Conservation (phyloP, 352 stramenopile genomes). For the Pythium grandisporangium region DNA sequence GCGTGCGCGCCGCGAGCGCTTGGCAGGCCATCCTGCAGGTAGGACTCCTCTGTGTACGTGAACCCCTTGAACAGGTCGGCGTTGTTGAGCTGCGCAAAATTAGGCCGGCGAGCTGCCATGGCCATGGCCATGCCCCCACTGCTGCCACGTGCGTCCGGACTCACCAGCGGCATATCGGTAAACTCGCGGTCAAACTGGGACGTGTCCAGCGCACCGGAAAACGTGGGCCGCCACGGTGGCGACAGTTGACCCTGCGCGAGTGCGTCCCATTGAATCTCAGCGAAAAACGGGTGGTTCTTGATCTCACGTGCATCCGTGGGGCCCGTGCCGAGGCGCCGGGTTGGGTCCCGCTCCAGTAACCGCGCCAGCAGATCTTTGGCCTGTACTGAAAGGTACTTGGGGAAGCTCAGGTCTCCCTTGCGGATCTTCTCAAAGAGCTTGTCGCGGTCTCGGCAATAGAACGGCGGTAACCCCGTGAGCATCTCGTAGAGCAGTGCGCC, state of each 20-base stretch:
- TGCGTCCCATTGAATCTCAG: conserved; percentile 68
- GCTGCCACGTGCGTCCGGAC: conserved; percentile 65
- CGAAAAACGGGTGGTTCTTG: conserved; percentile 79
- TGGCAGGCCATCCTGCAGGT: conserved; percentile 51
- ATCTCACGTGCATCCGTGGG: conserved; percentile 69
- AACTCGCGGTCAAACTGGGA: conserved; percentile 98
- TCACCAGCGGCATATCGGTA: conserved; percentile 94
- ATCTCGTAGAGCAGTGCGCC: conserved; percentile 85
- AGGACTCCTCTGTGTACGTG: conserved; percentile 81
- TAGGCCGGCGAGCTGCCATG: conserved; percentile 10
- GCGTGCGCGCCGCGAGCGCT: conserved; percentile 10
- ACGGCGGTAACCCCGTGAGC: conserved; percentile 75
- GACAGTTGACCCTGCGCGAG: conserved; percentile 48
- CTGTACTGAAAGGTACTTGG: conserved; percentile 86
- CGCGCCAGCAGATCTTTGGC: conserved; percentile 84
- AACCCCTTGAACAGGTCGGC: conserved; percentile 79
- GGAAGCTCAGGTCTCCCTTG: conserved; percentile 92
- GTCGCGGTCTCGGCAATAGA: conserved; percentile 95
- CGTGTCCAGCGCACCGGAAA: conserved; percentile 92
- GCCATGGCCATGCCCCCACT: conserved; percentile 55
- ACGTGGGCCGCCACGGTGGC: conserved; percentile 90
- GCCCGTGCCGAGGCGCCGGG: conserved; percentile 88
- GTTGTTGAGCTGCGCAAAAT: conserved; percentile 43
- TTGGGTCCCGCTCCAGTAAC: conserved; percentile 93
- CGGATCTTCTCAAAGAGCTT: conserved; percentile 98